These are phyloP conservation scores for Polytrichum formosum DNA, from an alignment of 225 moss, liverwort and hornwort genomes.

Conservation along the genomic window DNA sequence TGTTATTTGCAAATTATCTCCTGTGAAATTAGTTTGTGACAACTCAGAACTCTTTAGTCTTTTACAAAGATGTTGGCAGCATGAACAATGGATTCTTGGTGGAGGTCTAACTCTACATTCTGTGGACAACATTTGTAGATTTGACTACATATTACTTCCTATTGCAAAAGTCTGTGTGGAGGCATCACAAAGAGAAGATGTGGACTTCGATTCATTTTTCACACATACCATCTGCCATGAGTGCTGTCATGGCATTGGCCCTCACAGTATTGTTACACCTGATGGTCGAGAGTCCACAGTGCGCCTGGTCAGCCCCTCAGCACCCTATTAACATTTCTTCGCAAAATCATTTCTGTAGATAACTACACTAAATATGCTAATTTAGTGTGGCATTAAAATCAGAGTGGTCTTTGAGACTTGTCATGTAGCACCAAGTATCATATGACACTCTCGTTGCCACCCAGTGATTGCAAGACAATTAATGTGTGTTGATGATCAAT, in stretches of 20 bases:
- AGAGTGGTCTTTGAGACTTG: no score
- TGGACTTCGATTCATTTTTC: slow-evolving; percentile 82
- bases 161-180: slow-evolving; percentile 80
- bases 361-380: no score
- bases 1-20: no score
- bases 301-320: slow-evolving; percentile 60
- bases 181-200: slow-evolving; percentile 63
- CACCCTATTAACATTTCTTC: slow-evolving; percentile 7
- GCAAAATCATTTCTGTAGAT: neutral
- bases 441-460: no score
- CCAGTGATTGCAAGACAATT: no score
- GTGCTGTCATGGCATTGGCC: slow-evolving; percentile 98
- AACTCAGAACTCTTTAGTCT: no score
- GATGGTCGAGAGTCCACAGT: slow-evolving; percentile 83
- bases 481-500: no score
- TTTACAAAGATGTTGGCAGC: no score
- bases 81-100: neutral
- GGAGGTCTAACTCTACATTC: slow-evolving; percentile 6
- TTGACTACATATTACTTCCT: slow-evolving; percentile 85
- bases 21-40: no score
- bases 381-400: no score
- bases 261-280: slow-evolving; percentile 73
- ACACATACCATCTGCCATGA: slow-evolving; percentile 96
- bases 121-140: slow-evolving; percentile 40
- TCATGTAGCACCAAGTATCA: no score